A percentile compares a stretch with the other conserved stretches of the same genome.
These are phyloP conservation scores for Pseudovirgaria hyperparasitica DNA, from an alignment of 2,329 filamentous ascomycete genomes.

Conservation along the genomic window DNA sequence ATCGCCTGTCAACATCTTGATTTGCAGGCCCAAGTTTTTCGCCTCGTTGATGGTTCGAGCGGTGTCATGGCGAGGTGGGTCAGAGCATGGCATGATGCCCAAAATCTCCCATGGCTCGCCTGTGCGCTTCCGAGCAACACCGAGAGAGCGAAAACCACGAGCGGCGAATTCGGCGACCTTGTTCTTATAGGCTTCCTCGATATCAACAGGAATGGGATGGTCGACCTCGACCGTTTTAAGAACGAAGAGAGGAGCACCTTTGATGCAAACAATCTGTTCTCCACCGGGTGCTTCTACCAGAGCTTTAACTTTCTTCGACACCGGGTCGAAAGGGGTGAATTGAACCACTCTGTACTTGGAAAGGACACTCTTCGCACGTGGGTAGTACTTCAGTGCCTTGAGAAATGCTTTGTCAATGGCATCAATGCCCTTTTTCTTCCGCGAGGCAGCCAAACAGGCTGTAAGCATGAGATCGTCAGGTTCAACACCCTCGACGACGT, in stretches of 20 bases:
- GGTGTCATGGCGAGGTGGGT: constrained; percentile 83
- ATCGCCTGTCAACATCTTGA: constrained; percentile 95
- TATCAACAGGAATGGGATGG: constrained; percentile 60
- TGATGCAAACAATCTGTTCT: constrained; percentile 77
- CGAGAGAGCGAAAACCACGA: constrained; percentile 87
- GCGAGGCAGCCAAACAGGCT: constrained; percentile 76
- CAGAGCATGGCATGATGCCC: constrained; percentile 88
- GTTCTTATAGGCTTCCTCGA: constrained; percentile 80
- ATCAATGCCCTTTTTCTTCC: constrained; percentile 93
- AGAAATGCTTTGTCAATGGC: constrained; percentile 93
- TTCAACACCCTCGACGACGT: constrained; percentile 68
- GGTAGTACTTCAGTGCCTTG: constrained; percentile 72
- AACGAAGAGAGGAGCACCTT: constrained; percentile 80
- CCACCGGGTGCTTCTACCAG: constrained; percentile 73
- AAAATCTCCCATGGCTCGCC: constrained; percentile 79
- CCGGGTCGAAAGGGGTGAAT: constrained; percentile 81
- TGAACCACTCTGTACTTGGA: constrained; percentile 75
- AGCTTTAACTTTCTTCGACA: constrained; percentile 85
- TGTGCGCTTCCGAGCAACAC: constrained; percentile 81
- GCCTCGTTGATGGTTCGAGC: constrained; percentile 83
- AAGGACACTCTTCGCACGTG: constrained; percentile 66
- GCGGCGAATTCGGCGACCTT: constrained; percentile 85
- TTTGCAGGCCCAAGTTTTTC: constrained; percentile 73
- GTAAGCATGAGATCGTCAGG: constrained; percentile 84
- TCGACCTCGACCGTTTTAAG: constrained; percentile 80